Evolutionary conservation across 495 filamentous ascomycete genomes (phyloP).

Genomic region (Terfezia boudieri): DNA sequence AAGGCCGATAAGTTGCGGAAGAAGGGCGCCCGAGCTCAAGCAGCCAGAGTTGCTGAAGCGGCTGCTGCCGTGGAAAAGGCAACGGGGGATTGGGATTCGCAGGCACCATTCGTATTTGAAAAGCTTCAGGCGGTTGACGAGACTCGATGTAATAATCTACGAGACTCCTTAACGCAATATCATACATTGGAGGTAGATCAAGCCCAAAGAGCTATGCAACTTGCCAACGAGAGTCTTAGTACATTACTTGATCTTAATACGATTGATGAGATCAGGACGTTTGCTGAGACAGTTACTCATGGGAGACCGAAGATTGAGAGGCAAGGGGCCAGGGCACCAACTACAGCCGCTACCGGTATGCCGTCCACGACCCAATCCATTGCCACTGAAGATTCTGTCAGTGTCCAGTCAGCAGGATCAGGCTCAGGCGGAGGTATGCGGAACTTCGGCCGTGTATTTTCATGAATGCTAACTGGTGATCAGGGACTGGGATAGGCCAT

Average conservation of each 20-base stretch:
- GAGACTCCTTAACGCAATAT: slow-evolving; percentile 78
- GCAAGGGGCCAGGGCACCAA: slow-evolving; percentile 24
- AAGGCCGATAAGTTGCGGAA: slow-evolving; percentile 66
- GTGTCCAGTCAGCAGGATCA: slow-evolving; percentile 21
- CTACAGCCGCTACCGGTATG: slow-evolving; percentile 21
- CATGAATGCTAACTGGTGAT: slow-evolving; percentile 16
- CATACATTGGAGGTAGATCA: slow-evolving; percentile 85
- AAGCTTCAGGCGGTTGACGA: slow-evolving; percentile 84
- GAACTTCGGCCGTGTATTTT: slow-evolving; percentile 7
- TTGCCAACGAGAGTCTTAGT: slow-evolving; percentile 64
- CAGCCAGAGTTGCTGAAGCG: slow-evolving; percentile 61
- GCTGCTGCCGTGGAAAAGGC: slow-evolving; percentile 52
- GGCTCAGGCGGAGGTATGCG: slow-evolving; percentile 21
- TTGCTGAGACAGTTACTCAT: slow-evolving; percentile 30
- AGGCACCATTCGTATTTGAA: slow-evolving; percentile 89
- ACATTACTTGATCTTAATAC: slow-evolving; percentile 73
- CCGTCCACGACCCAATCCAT: slow-evolving; percentile 18
- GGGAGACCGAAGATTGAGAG: slow-evolving; percentile 20
- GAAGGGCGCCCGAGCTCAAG: slow-evolving; percentile 55
- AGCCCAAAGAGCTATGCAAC: slow-evolving; percentile 50
- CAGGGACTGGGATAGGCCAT: slow-evolving; percentile 12
- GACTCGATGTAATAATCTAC: slow-evolving; percentile 66
- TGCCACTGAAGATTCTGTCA: slow-evolving; percentile 21
- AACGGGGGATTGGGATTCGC: slow-evolving; percentile 74
- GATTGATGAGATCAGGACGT: slow-evolving; percentile 71